Evolutionary conservation across 75 land plant species (phyloP).

Genomic region (Pinus taeda): DNA sequence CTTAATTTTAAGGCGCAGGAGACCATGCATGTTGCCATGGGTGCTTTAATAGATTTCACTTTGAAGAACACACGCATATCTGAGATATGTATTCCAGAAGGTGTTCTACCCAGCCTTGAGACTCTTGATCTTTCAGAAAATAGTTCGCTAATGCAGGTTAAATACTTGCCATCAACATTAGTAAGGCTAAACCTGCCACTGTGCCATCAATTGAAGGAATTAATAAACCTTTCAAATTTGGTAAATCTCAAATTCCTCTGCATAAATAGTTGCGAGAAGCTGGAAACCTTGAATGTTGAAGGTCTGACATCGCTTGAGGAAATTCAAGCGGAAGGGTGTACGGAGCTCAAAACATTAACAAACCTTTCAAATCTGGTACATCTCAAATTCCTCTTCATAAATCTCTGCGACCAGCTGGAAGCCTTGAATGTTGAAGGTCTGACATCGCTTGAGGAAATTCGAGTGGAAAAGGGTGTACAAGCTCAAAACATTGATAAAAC

Average conservation of each 20-base stretch:
- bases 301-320: no score
- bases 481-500: not conserved
- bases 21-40: no score
- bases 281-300: no score
- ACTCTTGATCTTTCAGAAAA: not conserved
- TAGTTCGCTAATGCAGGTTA: not conserved
- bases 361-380: not conserved
- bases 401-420: not conserved
- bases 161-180: not conserved
- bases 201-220: no score
- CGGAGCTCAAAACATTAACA: not conserved
- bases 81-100: not conserved
- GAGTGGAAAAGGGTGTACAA: not conserved
- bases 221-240: not conserved
- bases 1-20: no score
- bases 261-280: no score
- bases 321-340: not conserved
- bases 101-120: not conserved
- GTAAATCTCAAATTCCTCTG: not conserved
- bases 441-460: not conserved
- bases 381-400: not conserved
- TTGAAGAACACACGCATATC: not conserved
- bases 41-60: not conserved
- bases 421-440: not conserved
- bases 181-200: not conserved